phyloP scores from a whole-genome alignment of 116 monocot genomes.

The Cymodocea nodosa region DNA sequence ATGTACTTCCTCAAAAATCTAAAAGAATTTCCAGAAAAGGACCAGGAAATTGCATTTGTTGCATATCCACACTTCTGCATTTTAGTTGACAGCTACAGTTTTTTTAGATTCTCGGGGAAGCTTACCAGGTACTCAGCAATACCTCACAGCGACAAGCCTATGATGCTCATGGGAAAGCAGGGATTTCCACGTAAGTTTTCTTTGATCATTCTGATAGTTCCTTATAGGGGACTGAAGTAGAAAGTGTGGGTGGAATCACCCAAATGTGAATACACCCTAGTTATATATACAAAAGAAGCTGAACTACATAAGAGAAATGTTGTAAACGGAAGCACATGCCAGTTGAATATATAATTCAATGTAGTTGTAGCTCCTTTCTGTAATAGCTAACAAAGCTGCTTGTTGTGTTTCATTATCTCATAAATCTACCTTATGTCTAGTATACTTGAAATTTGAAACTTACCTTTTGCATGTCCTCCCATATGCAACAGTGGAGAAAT shows the following conservation, averaged over 20 bases:
- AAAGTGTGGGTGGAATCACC: too few species aligned
- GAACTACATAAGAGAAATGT: too few species aligned
- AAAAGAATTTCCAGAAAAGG: too few species aligned
- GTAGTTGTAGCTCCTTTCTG: not conserved
- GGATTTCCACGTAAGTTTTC: slow-evolving; percentile 68
- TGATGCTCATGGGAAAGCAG: slow-evolving; percentile 80
- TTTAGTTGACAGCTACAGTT: not conserved
- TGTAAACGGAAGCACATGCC: too few species aligned
- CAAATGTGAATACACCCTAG: too few species aligned
- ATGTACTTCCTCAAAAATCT: too few species aligned
- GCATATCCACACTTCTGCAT: too few species aligned
- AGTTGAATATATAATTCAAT: not conserved
- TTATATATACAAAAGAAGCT: too few species aligned
- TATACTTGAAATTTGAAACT: not conserved
- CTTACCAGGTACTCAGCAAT: slow-evolving; percentile 92
- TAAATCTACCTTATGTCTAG: not conserved
- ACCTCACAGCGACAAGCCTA: slow-evolving; percentile 79
- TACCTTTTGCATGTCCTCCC: not conserved
- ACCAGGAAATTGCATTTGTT: too few species aligned
- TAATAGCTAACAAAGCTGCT: not conserved
- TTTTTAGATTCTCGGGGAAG: slow-evolving; percentile 85
- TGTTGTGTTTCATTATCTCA: not conserved
- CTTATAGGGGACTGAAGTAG: too few species aligned
- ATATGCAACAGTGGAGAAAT: slow-evolving; percentile 57
- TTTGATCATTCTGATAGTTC: not conserved